phyloP scores from a whole-genome alignment of 2,329 filamentous ascomycete species.

The Pseudogymnoascus sp. region DNA sequence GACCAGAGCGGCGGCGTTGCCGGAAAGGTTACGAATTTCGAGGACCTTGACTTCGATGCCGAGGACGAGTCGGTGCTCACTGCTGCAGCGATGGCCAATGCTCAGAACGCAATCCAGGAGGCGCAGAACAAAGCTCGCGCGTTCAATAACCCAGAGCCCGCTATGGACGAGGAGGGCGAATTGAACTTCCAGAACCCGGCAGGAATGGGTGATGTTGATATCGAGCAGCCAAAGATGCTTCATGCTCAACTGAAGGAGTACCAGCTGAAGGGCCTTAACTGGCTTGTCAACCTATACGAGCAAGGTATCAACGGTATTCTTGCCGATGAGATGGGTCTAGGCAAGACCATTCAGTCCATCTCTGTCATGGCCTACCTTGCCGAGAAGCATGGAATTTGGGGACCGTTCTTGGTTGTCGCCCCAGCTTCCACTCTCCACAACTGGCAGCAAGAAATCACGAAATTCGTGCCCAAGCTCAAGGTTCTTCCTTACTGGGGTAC shows the following conservation, averaged over 20 bases:
- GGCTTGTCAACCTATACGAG: conserved; percentile 97
- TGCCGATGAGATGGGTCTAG: conserved; percentile 98
- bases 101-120: conserved; percentile 89
- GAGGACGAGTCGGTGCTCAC: conserved; percentile 80
- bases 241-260: conserved; percentile 96
- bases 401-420: conserved; percentile 92
- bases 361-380: conserved; percentile 98
- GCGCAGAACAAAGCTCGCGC: conserved; percentile 87
- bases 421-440: conserved; percentile 96
- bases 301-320: conserved; percentile 99
- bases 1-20: conserved; percentile 47
- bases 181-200: conserved; percentile 99
- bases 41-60: conserved; percentile 90
- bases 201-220: conserved; percentile 86
- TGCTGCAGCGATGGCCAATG: conserved; percentile 86
- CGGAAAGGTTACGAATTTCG: conserved; percentile 82
- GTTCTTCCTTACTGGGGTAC: conserved; percentile 97
- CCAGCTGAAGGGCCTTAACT: conserved; percentile 97
- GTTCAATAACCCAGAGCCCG: conserved; percentile 73
- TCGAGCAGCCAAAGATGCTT: conserved; percentile 89
- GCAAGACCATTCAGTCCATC: conserved; percentile 97
- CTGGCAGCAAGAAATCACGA: conserved; percentile 97
- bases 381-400: conserved; percentile 97
- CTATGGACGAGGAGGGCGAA: conserved; percentile 84
- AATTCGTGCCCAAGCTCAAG: conserved; percentile 90